Evolutionary conservation across 2,329 filamentous ascomycete genomes (phyloP).

Genomic region (Cadophora luteo-olivacea): DNA sequence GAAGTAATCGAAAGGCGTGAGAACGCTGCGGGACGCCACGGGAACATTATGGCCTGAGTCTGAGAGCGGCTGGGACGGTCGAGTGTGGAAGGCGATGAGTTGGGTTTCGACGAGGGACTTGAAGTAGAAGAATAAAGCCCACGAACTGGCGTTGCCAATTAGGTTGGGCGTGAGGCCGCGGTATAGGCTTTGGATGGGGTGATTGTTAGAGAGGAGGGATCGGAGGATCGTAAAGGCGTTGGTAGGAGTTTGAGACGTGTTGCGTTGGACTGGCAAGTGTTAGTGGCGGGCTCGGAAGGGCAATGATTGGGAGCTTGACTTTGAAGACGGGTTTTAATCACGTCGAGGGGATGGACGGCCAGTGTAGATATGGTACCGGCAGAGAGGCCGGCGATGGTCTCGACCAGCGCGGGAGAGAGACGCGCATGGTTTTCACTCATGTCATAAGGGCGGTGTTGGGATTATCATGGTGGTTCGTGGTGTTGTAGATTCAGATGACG

Average conservation of each 20-base stretch:
- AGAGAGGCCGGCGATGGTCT: slow-evolving; percentile 87
- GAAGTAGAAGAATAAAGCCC: slow-evolving; percentile 91
- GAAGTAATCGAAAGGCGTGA: slow-evolving; percentile 72
- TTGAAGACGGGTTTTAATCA: slow-evolving; percentile 96
- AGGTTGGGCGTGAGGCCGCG: slow-evolving; percentile 90
- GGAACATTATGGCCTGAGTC: slow-evolving; percentile 11
- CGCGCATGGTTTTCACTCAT: slow-evolving; percentile 54
- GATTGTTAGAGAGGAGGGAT: slow-evolving; percentile 51
- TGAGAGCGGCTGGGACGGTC: slow-evolving; percentile 15
- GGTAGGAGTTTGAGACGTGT: slow-evolving; percentile 49
- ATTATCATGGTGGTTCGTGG: slow-evolving; percentile 34
- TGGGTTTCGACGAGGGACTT: slow-evolving; percentile 61
- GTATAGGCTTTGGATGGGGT: slow-evolving; percentile 76
- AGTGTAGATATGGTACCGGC: slow-evolving; percentile 88
- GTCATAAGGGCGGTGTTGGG: slow-evolving; percentile 39
- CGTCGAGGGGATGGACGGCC: slow-evolving; percentile 88
- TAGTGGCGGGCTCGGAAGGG: slow-evolving; percentile 47
- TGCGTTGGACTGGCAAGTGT: slow-evolving; percentile 56
- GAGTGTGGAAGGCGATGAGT: slow-evolving; percentile 39
- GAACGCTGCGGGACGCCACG: slow-evolving; percentile 7
- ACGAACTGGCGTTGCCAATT: slow-evolving; percentile 86
- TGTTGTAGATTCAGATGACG: slow-evolving; percentile 28
- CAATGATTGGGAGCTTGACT: slow-evolving; percentile 56
- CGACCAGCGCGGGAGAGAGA: slow-evolving; percentile 79
- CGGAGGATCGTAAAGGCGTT: slow-evolving; percentile 61